Base-by-base conservation (phyloP, 2,329 filamentous ascomycete genomes). In the Penicillium capsulatum region DNA sequence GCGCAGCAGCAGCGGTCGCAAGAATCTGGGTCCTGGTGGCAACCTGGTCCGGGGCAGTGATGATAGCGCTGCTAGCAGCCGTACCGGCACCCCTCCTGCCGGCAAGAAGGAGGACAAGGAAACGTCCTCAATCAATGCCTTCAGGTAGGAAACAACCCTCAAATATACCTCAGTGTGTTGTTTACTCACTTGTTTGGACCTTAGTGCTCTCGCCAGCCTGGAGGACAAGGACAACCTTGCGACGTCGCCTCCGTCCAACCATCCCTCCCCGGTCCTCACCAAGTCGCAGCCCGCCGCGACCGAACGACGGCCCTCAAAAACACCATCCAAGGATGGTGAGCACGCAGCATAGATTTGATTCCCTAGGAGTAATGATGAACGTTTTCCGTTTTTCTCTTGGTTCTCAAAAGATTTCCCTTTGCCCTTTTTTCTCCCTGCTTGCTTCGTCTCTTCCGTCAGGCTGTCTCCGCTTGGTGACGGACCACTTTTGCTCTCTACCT, bases 1-100 rank as follows among this genome's bases (percentile, higher is more conserved):
- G n/a, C 83, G 92, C 50, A 94, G 86, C 72, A 91, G 88, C 73
- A 96, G 90, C 62, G 86, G 89, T 50, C 82, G 88, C 53, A 66
- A 64, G 61, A 74, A 72, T 51, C 76, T 92, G 54, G 85, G 85
- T 45, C 85, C 85, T 51, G 83, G 83, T 58, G 79, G 83, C 55
- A 76, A 83, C 51, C 72, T 90, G 50, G 79, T 79, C 53, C 81
- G 86, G 55, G 78, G 81, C 46, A 82, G 81, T 45, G 89, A 94
- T 58, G 89, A 94, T 55, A 96, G 90, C 46, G 86, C 81, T 55
- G 80, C 83, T 53, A 94, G 88, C 39, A 96, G 90, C 44, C 83
- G 92, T 54, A 94, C 88, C 40, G 87, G 86, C 57, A 97, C 91
- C 34, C 90, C 90, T 39, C 86, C 89, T 31, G 74, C 74, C 16